Conservation (phyloP, 2,329 filamentous ascomycete species). For the Fusarium staphyleae region DNA sequence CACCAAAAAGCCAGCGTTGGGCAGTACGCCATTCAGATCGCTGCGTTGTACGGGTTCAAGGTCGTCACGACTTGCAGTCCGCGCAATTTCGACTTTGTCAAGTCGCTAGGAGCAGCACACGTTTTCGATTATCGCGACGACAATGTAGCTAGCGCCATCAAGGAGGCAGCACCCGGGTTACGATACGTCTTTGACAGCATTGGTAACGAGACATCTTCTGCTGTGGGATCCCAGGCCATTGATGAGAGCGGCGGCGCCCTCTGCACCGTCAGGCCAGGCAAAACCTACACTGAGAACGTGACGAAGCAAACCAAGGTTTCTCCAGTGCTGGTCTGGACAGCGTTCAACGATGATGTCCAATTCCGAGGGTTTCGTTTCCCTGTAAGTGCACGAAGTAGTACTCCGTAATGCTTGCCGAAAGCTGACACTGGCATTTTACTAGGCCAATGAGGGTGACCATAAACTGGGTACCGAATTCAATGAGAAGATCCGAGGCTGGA, state of each 20-base stretch:
- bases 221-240: slow-evolving; percentile 43
- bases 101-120: slow-evolving; percentile 44
- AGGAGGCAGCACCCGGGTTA: slow-evolving; percentile 42
- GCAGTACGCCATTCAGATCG: slow-evolving; percentile 48
- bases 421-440: neutral
- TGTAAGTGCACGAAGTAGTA: slow-evolving; percentile 46
- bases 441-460: slow-evolving; percentile 48
- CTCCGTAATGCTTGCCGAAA: neutral
- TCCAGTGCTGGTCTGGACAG: slow-evolving; percentile 53
- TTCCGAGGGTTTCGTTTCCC: slow-evolving; percentile 48
- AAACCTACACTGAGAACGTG: slow-evolving; percentile 48
- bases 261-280: slow-evolving; percentile 53
- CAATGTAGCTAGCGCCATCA: slow-evolving; percentile 47
- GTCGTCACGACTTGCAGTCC: slow-evolving; percentile 48
- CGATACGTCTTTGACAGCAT: slow-evolving; percentile 53
- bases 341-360: slow-evolving; percentile 49
- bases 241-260: slow-evolving; percentile 40
- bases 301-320: slow-evolving; percentile 45
- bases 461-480: slow-evolving; percentile 48
- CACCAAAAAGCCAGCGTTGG: slow-evolving; percentile 48
- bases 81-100: slow-evolving; percentile 43
- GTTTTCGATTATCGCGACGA: slow-evolving; percentile 52
- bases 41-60: slow-evolving; percentile 43
- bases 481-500: slow-evolving; percentile 45
- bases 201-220: slow-evolving; percentile 48